A percentile compares a stretch with the other conserved stretches of the same genome.
Evolutionary conservation across 805 yeast species (phyloP).

Genomic region (Kluyveromyces siamensis): DNA sequence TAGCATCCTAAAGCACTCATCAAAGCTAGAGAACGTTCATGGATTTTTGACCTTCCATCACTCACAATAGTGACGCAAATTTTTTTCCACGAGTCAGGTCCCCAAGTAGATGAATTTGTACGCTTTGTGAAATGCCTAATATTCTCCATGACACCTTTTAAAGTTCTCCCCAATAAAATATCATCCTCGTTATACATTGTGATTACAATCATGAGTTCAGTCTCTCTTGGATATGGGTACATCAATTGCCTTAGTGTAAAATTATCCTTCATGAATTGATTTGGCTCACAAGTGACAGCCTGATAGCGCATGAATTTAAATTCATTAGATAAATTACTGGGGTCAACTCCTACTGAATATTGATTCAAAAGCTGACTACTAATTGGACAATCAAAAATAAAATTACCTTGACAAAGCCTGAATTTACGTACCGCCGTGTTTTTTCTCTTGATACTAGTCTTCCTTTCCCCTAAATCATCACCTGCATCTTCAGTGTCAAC

Average conservation of each 20-base stretch:
- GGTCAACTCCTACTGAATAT: slow-evolving; percentile 35
- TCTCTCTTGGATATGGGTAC: slow-evolving; percentile 67
- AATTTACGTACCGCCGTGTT: slow-evolving; percentile 25
- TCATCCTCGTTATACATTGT: slow-evolving; percentile 92
- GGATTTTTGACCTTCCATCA: slow-evolving; percentile 83
- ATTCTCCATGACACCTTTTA: slow-evolving; percentile 86
- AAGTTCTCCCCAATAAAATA: slow-evolving; percentile 67
- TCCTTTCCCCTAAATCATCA: slow-evolving; percentile 15
- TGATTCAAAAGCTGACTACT: slow-evolving; percentile 55
- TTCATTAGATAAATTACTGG: slow-evolving; percentile 35
- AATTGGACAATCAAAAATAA: slow-evolving; percentile 83
- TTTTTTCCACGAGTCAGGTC: slow-evolving; percentile 92
- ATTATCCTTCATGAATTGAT: slow-evolving; percentile 47
- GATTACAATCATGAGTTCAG: slow-evolving; percentile 77
- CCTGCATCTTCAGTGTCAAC: slow-evolving; percentile 5
- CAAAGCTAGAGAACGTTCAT: slow-evolving; percentile 69
- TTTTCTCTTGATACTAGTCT: slow-evolving; percentile 8
- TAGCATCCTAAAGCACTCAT: slow-evolving; percentile 82
- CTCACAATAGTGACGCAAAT: slow-evolving; percentile 82
- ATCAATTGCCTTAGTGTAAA: slow-evolving; percentile 80
- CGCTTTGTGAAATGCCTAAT: slow-evolving; percentile 63
- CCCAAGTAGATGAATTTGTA: slow-evolving; percentile 72
- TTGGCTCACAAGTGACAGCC: slow-evolving; percentile 90
- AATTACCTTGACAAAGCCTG: slow-evolving; percentile 50
- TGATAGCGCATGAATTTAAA: slow-evolving; percentile 85